Evolutionary conservation across 139 green algal species (phyloP).

Genomic region (Chlorella vulgaris): DNA sequence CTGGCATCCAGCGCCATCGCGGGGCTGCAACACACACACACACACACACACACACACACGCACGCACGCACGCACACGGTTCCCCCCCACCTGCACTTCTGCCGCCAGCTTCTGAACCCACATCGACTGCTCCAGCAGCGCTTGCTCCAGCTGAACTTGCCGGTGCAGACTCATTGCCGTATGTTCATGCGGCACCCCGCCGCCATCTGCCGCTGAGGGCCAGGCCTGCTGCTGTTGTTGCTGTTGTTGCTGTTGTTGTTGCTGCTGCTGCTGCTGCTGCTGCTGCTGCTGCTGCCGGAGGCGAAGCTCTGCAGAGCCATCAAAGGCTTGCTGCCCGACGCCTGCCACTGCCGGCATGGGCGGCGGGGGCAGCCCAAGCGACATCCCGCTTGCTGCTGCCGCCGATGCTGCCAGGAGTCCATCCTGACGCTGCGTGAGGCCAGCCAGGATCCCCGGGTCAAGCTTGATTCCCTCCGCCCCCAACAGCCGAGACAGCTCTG

Average conservation of each 20-base stretch:
- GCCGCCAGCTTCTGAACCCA: slow-evolving; percentile 31
- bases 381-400: no score
- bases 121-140: slow-evolving; percentile 33
- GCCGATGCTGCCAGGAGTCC: neutral
- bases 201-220: neutral
- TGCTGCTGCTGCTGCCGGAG: no score
- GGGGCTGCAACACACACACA: no score
- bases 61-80: neutral
- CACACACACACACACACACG: neutral
- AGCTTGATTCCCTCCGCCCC: neutral
- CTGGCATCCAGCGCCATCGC: no score
- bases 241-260: no score
- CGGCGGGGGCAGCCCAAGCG: no score
- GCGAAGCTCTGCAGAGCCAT: no score
- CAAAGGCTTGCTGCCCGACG: no score
- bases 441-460: neutral
- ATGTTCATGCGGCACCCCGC: no score
- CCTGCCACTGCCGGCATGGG: neutral
- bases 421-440: neutral
- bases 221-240: neutral
- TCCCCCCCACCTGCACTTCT: slow-evolving; percentile 16
- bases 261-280: no score
- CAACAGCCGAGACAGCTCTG: neutral
- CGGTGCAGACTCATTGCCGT: slow-evolving; percentile 1
- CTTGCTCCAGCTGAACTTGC: slow-evolving; percentile 21